Conservation (phyloP, 257 asterid species). For the Solanum pimpinellifolium region DNA sequence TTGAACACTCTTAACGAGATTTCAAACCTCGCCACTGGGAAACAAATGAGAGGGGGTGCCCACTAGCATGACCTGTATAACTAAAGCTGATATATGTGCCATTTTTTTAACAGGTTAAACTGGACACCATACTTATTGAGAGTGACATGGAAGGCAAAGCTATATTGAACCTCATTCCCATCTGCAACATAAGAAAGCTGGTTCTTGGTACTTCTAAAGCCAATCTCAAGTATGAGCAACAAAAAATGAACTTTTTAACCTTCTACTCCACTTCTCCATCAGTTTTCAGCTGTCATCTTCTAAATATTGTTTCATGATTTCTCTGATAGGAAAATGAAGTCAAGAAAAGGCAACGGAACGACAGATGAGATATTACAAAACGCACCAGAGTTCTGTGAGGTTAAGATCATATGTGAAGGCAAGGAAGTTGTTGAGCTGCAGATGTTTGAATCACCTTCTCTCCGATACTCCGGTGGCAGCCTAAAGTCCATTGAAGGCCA, state of each 20-base stretch:
- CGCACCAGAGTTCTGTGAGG: not conserved
- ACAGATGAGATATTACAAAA: not conserved
- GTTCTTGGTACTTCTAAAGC: constrained; percentile 48
- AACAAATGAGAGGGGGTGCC: not conserved
- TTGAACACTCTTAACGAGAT: not conserved
- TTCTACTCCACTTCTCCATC: not conserved
- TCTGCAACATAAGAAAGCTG: constrained; percentile 54
- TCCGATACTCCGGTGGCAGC: not conserved
- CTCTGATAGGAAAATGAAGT: constrained; percentile 34
- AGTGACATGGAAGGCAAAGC: constrained; percentile 68
- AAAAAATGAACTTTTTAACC: not conserved
- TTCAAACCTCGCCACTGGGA: not conserved
- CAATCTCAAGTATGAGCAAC: constrained; percentile 28
- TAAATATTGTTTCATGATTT: not conserved
- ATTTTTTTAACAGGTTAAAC: constrained; percentile 32
- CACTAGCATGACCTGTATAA: not conserved
- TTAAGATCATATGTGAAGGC: not conserved
- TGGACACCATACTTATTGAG: constrained; percentile 63
- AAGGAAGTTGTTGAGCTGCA: not conserved
- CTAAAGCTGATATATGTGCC: not conserved
- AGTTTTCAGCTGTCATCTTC: not conserved
- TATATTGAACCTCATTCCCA: constrained; percentile 65
- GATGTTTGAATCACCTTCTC: not conserved
- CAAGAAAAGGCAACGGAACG: constrained; percentile 27
- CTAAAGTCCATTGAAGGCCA: constrained; percentile 4